Conservation (phyloP, 306 rosid genomes). For the Quercus suber region DNA sequence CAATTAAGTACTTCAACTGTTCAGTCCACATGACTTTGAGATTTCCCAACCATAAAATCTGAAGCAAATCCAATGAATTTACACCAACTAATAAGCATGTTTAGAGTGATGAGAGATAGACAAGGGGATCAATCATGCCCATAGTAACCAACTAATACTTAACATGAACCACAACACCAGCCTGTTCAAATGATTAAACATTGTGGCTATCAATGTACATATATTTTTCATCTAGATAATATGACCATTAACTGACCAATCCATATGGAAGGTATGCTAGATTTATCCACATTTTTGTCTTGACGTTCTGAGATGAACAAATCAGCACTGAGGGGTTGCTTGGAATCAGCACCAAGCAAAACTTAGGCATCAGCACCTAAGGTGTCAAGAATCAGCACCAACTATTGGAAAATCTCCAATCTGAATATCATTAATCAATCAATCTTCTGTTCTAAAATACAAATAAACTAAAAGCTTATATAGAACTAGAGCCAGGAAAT, state of each 20-base stretch:
- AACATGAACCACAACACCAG: conserved; percentile 9
- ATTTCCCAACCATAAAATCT: neutral
- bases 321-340: too few species aligned
- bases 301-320: neutral
- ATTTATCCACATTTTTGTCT: neutral
- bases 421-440: too few species aligned
- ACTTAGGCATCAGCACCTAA: too few species aligned
- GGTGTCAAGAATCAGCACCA: too few species aligned
- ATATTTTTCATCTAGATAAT: neutral
- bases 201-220: neutral
- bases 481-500: too few species aligned
- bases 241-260: neutral
- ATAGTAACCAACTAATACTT: neutral
- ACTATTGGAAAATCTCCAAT: too few species aligned
- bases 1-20: neutral
- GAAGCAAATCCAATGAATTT: neutral
- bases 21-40: neutral
- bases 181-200: neutral
- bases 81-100: conserved; percentile 5
- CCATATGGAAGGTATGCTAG: neutral
- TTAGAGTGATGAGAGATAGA: neutral
- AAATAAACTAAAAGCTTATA: too few species aligned
- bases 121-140: neutral
- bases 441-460: too few species aligned
- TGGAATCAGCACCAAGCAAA: too few species aligned